phyloP scores from a whole-genome alignment of 495 filamentous ascomycete species.

The Thermothielavioides terrestris region DNA sequence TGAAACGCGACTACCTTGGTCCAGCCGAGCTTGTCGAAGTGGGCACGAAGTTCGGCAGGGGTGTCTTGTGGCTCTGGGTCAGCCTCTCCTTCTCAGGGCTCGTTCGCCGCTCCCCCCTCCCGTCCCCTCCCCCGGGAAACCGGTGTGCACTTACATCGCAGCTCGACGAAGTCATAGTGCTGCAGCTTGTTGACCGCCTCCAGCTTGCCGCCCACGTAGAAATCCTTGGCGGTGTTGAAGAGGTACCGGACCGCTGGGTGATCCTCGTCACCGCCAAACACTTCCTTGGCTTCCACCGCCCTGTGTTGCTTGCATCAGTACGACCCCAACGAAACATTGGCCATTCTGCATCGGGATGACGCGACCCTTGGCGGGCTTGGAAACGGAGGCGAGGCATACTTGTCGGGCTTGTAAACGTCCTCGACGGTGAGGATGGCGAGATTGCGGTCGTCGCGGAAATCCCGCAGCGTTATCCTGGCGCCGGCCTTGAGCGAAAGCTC shows the following conservation, averaged over 20 bases:
- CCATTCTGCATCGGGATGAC: conserved; percentile 19
- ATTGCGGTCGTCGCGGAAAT: conserved; percentile 93
- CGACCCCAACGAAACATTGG: conserved; percentile 1
- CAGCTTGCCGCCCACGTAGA: conserved; percentile 90
- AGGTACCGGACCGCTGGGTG: conserved; percentile 92
- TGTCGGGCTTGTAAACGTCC: conserved; percentile 93
- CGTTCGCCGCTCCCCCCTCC: too few relatives aligned
- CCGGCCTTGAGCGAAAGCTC: conserved; percentile 67
- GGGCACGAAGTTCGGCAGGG: conserved; percentile 84
- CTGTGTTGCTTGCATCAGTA: conserved; percentile 37
- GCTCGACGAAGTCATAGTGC: conserved; percentile 97
- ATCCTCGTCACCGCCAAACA: conserved; percentile 88
- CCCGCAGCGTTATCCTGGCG: conserved; percentile 73
- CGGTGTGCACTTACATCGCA: conserved; percentile 56
- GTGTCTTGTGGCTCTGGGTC: conserved; percentile 54
- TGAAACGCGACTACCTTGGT: conserved; percentile 95
- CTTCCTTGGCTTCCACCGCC: conserved; percentile 78
- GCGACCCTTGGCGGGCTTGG: conserved; percentile 21
- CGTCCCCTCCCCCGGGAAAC: too few relatives aligned
- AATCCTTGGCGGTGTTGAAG: conserved; percentile 67
- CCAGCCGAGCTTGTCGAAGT: conserved; percentile 99
- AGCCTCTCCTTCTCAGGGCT: background rate
- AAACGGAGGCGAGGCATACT: conserved; percentile 50
- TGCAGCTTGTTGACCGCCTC: conserved; percentile 88
- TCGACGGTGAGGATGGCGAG: conserved; percentile 93